Evolutionary conservation across 345 rosid genomes (phyloP).

Genomic region (Camelina neglecta): DNA sequence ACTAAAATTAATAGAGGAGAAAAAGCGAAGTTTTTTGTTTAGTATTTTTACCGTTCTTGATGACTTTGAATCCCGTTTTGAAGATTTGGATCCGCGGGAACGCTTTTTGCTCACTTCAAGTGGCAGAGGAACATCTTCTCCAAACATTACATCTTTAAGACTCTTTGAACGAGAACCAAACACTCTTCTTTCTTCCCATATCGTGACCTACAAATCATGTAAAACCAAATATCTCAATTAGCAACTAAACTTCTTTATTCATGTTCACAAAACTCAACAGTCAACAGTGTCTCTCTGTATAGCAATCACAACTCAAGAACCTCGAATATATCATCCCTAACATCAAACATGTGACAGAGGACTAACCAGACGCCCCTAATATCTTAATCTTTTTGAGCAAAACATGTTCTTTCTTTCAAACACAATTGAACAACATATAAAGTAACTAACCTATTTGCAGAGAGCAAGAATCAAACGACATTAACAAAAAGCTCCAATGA

Average conservation of each 20-base stretch:
- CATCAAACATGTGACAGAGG: conserved; percentile 14
- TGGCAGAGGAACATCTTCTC: conserved; percentile 71
- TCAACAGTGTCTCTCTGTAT: neutral
- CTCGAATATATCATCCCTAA: conserved; percentile 4
- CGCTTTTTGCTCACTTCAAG: conserved; percentile 83
- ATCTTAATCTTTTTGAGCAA: neutral
- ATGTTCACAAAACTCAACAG: neutral
- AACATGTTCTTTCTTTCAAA: neutral
- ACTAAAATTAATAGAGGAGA: conserved; percentile 21
- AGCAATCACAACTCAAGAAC: conserved; percentile 25
- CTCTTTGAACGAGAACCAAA: conserved; percentile 81
- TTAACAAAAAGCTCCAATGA: conserved; percentile 3
- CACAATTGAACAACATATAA: neutral
- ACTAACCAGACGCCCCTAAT: neutral
- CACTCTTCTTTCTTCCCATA: conserved; percentile 97
- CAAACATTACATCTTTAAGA: conserved; percentile 78
- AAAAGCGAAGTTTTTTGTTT: neutral
- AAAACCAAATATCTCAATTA: conserved; percentile 4
- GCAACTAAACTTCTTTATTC: neutral
- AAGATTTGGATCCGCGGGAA: conserved; percentile 71
- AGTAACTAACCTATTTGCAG: neutral
- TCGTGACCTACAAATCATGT: conserved; percentile 56
- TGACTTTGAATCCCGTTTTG: conserved; percentile 82
- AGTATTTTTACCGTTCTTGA: conserved; percentile 64
- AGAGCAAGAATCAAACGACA: neutral